phyloP scores from a whole-genome alignment of 208 protist genomes.

The Trypanosoma vivax region DNA sequence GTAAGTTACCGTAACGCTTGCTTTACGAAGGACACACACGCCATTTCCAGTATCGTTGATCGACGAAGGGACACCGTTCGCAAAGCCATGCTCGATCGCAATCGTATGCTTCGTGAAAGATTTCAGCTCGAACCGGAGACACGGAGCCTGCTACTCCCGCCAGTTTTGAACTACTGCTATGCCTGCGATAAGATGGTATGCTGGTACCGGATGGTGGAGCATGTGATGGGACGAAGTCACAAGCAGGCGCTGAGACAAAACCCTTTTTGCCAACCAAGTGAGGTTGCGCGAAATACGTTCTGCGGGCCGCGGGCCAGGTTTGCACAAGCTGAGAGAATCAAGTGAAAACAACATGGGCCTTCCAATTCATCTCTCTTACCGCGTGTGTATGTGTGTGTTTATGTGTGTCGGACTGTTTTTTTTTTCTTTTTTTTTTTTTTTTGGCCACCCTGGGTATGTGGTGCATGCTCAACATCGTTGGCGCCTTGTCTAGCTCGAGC shows the following conservation, averaged over 20 bases:
- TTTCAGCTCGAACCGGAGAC: conserved; percentile 22
- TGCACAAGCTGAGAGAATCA: neutral
- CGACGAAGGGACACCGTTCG: conserved; percentile 35
- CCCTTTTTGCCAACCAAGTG: conserved; percentile 28
- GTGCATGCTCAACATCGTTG: neutral
- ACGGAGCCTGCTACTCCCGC: conserved; percentile 36
- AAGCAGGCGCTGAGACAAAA: conserved; percentile 25
- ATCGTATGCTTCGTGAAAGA: conserved; percentile 12
- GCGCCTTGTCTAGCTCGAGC: too few relatives aligned
- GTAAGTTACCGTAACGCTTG: conserved; percentile 53
- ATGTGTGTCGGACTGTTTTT: neutral
- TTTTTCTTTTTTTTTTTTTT: conserved; percentile 1
- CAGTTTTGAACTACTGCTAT: conserved; percentile 82
- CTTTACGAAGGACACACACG: conserved; percentile 24
- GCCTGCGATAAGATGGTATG: conserved; percentile 58
- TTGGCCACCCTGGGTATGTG: neutral
- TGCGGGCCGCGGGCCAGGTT: neutral
- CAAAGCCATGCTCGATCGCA: conserved; percentile 24
- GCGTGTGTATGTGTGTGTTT: conserved; percentile 1
- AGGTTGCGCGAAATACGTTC: conserved; percentile 7
- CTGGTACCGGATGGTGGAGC: conserved; percentile 69
- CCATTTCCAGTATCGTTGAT: conserved; percentile 27
- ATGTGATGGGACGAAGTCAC: conserved; percentile 56
- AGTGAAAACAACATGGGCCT: too few relatives aligned
- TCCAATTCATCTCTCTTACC: neutral